Evolutionary conservation across 2,329 filamentous ascomycete genomes (phyloP).

Genomic region (Stylonectria norvegica): DNA sequence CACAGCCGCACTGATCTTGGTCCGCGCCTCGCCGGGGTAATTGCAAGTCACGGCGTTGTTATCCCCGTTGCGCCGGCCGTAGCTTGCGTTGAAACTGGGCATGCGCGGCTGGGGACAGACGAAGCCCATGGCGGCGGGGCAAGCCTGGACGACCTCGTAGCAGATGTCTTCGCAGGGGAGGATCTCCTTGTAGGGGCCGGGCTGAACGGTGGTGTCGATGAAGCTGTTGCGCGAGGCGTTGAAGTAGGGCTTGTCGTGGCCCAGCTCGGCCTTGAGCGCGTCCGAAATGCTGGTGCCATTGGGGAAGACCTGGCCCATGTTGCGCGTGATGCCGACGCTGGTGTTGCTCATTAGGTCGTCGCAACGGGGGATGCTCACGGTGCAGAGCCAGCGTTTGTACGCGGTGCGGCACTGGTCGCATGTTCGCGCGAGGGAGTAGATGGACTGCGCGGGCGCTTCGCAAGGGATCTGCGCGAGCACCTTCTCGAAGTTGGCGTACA

Average conservation of each 20-base stretch:
- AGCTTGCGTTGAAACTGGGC: slow-evolving; percentile 35
- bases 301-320: slow-evolving; percentile 66
- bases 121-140: slow-evolving; percentile 74
- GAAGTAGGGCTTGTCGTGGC: slow-evolving; percentile 20
- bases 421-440: slow-evolving; percentile 75
- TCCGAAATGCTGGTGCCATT: slow-evolving; percentile 58
- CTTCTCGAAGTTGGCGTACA: slow-evolving; percentile 76
- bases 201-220: slow-evolving; percentile 69
- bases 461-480: slow-evolving; percentile 83
- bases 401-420: slow-evolving; percentile 74
- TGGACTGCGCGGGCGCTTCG: slow-evolving; percentile 67
- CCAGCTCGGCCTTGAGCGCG: slow-evolving; percentile 25
- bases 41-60: slow-evolving; percentile 34
- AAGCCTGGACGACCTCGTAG: slow-evolving; percentile 79
- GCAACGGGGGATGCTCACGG: slow-evolving; percentile 88
- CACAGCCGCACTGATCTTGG: slow-evolving; percentile 21
- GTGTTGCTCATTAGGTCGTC: slow-evolving; percentile 68
- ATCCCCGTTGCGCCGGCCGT: slow-evolving; percentile 28
- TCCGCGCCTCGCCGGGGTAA: slow-evolving; percentile 36
- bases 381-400: slow-evolving; percentile 95
- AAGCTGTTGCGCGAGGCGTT: slow-evolving; percentile 62
- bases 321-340: slow-evolving; percentile 53
- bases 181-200: slow-evolving; percentile 92
- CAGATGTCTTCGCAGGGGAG: slow-evolving; percentile 86
- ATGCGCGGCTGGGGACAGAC: slow-evolving; percentile 58